Percentiles rank a stretch among this genome's conserved stretches.
phyloP scores from a whole-genome alignment of 257 asterid genomes.

The Solanum paucissectum region DNA sequence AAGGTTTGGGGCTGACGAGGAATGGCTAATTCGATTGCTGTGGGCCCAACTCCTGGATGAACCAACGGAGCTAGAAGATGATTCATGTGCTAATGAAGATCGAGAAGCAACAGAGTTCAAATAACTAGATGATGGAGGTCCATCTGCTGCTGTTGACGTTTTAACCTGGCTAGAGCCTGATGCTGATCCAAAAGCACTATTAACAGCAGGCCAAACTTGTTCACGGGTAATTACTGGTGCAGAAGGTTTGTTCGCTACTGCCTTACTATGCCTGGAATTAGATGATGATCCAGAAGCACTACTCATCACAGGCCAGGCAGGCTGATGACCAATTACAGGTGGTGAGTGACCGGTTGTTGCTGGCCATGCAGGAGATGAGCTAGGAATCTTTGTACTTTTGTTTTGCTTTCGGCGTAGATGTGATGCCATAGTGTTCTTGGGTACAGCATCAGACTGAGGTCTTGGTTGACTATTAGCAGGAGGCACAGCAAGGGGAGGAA shows the following conservation, averaged over 20 bases:
- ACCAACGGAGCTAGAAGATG: slow-evolving; percentile 26
- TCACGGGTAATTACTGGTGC: slow-evolving; percentile 15
- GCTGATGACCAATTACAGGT: slow-evolving; percentile 23
- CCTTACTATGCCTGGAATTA: slow-evolving; percentile 34
- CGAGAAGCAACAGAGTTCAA: slow-evolving; percentile 41
- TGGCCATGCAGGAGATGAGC: slow-evolving; percentile 43
- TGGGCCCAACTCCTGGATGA: slow-evolving; percentile 43
- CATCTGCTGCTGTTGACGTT: slow-evolving; percentile 12
- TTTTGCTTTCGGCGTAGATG: slow-evolving; percentile 45
- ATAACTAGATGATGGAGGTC: slow-evolving; percentile 26
- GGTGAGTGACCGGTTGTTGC: slow-evolving; percentile 27
- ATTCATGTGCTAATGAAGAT: slow-evolving; percentile 21
- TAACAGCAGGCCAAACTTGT: slow-evolving; percentile 46
- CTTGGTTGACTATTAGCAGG: slow-evolving; percentile 46
- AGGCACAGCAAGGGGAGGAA: slow-evolving; percentile 70
- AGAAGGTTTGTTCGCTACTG: slow-evolving; percentile 10
- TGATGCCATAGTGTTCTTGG: slow-evolving; percentile 57
- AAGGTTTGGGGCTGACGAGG: slow-evolving; percentile 82
- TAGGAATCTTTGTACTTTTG: slow-evolving; percentile 24
- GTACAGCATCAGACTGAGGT: slow-evolving; percentile 27
- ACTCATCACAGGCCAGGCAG: slow-evolving; percentile 50
- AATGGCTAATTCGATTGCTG: slow-evolving; percentile 40
- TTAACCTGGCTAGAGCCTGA: slow-evolving; percentile 11
- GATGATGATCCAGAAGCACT: slow-evolving; percentile 46
- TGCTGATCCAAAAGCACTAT: slow-evolving; percentile 12